Conservation (phyloP, 2,329 filamentous ascomycete species). For the Aspergillus viridinutans region DNA sequence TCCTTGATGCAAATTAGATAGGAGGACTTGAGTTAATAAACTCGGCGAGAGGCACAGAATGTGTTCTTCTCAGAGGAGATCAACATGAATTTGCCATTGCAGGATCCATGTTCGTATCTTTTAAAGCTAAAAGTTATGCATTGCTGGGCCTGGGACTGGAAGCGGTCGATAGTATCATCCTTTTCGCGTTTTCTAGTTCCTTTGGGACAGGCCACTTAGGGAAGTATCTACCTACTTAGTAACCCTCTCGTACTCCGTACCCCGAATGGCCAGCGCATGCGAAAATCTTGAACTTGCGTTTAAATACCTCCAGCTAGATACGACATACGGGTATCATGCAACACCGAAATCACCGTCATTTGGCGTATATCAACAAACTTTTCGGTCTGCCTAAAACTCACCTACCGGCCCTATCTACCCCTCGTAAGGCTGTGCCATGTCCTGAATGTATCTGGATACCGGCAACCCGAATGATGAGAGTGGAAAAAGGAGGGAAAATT, state of each 20-base stretch:
- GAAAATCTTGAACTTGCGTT: too few species aligned
- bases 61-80: background rate
- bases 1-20: too few species aligned
- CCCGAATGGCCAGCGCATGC: background rate
- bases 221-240: too few species aligned
- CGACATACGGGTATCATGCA: too few species aligned
- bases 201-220: background rate
- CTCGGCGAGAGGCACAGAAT: too few species aligned
- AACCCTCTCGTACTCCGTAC: too few species aligned
- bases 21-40: too few species aligned
- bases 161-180: background rate
- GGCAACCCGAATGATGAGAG: background rate
- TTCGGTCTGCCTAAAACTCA: too few species aligned
- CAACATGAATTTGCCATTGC: background rate
- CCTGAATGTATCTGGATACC: background rate
- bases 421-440: background rate
- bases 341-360: too few species aligned
- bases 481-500: background rate
- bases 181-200: background rate
- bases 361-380: too few species aligned
- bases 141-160: background rate
- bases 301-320: background rate
- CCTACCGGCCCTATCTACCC: background rate
- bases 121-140: background rate
- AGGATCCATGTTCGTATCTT: background rate